Base-by-base conservation (phyloP, 768 basidiomycete genomes). In the Auricularia sp. region DNA sequence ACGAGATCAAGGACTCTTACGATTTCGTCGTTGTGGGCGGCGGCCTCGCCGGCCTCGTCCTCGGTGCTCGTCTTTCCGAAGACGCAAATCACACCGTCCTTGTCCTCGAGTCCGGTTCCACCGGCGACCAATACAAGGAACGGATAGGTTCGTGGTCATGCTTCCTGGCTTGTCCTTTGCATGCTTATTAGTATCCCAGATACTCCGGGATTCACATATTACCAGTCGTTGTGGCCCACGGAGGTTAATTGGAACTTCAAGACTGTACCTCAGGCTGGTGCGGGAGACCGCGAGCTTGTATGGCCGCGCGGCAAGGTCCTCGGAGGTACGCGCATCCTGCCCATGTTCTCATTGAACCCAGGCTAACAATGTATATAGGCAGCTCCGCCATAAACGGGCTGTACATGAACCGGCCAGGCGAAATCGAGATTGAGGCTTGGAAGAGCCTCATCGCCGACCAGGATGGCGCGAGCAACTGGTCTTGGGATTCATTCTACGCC, bases 281-380 rank as follows among this genome's bases (percentile, higher is more conserved):
- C 79, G 24, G 73, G 71, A 35, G 77, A 79, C 63, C 78, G 84
- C 36, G 70, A 67, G 0, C 66, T 86, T 47, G 64, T 75, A 3
- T 87, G 86, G 83, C 83, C 87, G 4, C 79, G 84, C 37, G 89
- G 88, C 37, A 86, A 83, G 72, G 82, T 85, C 61, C 78, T 90
- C 34, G 88, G 88, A 63, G 88, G 88, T 4, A 29, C 3, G 56
- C 24, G 39, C 47, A 29, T 3, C 29, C 29, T 29, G 29, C 29
- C 29, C 29, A 29, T 29, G 29, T 29, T 29, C 2, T 29, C 29
- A 29, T 29, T 29, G 29, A 29, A 29, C 29, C 29, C 29, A 51
- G 39, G 6, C 47, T 51, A 6, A 18, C 6, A 8, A 6, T 51
- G 21, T 51, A 18, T 18, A 18, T 3, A 51, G 47, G 47, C 6